Percentiles rank a stretch among this genome's conserved stretches.
Conservation (phyloP, 441 rosid genomes). For the Pelargonium cotyledonis region DNA sequence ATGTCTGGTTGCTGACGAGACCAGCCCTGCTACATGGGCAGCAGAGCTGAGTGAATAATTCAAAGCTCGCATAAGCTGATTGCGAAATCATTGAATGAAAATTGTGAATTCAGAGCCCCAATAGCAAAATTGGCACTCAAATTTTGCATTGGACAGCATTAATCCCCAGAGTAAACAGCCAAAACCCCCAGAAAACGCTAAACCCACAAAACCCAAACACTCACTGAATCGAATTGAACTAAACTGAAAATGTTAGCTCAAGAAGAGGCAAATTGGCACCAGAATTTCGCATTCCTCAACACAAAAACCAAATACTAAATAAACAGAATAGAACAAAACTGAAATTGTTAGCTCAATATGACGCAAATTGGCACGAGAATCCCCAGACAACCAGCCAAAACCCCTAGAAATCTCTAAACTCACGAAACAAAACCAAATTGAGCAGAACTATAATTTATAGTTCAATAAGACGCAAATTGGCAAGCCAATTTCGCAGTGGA, state of each 20-base stretch:
- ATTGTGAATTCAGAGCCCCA: slow-evolving; percentile 23
- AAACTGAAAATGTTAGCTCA: not conserved
- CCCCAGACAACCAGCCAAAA: too few species aligned
- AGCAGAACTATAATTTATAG: too few species aligned
- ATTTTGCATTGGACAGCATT: slow-evolving; percentile 26
- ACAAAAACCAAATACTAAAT: not conserved
- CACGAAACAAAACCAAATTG: too few species aligned
- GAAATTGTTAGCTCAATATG: too few species aligned
- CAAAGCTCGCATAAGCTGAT: slow-evolving; percentile 37
- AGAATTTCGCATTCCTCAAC: slow-evolving; percentile 18
- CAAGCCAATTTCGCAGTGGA: too few species aligned
- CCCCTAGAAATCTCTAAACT: too few species aligned
- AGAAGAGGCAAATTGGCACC: slow-evolving; percentile 13
- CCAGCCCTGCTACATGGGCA: slow-evolving; percentile 39
- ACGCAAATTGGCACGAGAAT: too few species aligned
- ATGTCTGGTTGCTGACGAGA: slow-evolving; percentile 16
- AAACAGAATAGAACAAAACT: too few species aligned
- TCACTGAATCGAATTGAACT: not conserved
- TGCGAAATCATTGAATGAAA: slow-evolving; percentile 45
- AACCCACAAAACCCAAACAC: not conserved
- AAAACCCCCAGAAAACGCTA: too few species aligned
- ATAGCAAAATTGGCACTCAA: slow-evolving; percentile 11
- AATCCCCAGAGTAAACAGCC: not conserved
- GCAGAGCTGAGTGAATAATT: slow-evolving; percentile 25
- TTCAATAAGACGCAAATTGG: too few species aligned